phyloP scores from a whole-genome alignment of 169 alveolate genomes.

The Eimeria necatrix region DNA sequence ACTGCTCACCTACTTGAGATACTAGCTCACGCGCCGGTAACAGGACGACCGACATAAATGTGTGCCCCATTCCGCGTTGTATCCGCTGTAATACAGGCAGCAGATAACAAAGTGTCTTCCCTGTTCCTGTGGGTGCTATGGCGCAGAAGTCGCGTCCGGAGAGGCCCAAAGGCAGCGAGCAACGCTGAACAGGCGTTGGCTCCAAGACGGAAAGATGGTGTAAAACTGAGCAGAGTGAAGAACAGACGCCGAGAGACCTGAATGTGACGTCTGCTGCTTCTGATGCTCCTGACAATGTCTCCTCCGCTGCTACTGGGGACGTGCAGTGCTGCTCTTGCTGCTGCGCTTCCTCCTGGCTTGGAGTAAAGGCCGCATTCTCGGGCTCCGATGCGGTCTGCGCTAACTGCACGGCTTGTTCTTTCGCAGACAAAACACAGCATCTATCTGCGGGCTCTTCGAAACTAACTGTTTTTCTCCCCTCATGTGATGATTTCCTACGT shows the following conservation, averaged over 20 bases:
- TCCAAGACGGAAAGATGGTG: conserved; percentile 63
- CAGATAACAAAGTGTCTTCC: conserved; percentile 95
- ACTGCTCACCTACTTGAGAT: conserved; percentile 93
- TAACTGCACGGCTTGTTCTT: background rate
- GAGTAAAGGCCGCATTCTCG: background rate
- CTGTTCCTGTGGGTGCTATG: conserved; percentile 98
- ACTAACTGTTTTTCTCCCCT: background rate
- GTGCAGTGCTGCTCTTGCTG: background rate
- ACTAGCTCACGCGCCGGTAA: conserved; percentile 99
- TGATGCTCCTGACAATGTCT: background rate
- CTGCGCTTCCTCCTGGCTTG: conserved; percentile 6
- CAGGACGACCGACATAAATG: conserved; percentile 94
- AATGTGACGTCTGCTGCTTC: conserved; percentile 25
- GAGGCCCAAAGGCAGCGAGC: conserved; percentile 96
- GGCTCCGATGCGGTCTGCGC: background rate
- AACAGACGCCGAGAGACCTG: conserved; percentile 77
- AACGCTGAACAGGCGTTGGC: conserved; percentile 92
- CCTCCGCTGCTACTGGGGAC: background rate
- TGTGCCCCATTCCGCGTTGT: conserved; percentile 82
- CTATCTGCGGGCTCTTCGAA: background rate
- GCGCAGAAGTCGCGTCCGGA: conserved; percentile 98
- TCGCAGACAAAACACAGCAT: background rate
- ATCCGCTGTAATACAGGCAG: conserved; percentile 97
- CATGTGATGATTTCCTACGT: background rate
- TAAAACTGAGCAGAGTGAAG: conserved; percentile 55